Percentiles rank a stretch among this genome's conserved stretches.
phyloP scores from a whole-genome alignment of 176 grass and related monocot species.

The Bromus sterilis region DNA sequence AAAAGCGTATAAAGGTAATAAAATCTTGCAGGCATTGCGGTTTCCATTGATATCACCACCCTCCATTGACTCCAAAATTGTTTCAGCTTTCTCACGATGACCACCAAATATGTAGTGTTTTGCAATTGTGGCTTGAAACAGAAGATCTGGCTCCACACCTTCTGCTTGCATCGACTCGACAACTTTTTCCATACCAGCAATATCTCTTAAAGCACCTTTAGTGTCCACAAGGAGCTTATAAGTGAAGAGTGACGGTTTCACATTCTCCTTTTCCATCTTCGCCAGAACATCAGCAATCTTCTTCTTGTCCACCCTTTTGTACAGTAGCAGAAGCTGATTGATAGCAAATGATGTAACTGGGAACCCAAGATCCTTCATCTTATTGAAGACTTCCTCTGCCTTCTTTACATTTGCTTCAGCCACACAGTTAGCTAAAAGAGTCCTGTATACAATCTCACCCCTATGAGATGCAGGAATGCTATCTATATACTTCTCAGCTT shows the following conservation, averaged over 20 bases:
- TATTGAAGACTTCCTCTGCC: conserved; percentile 65
- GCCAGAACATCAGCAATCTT: conserved; percentile 65
- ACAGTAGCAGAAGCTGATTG: conserved; percentile 77
- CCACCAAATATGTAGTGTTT: conserved; percentile 56
- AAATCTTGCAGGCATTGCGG: conserved; percentile 33
- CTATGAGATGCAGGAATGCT: conserved; percentile 52
- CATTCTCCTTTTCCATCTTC: conserved; percentile 69
- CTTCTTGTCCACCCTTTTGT: conserved; percentile 61
- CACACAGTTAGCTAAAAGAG: conserved; percentile 66
- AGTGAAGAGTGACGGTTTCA: conserved; percentile 60
- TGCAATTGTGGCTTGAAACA: conserved; percentile 40
- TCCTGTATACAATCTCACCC: conserved; percentile 59
- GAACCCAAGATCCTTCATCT: conserved; percentile 54
- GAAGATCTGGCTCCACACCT: conserved; percentile 44
- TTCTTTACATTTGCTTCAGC: conserved; percentile 35
- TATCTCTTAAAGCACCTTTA: conserved; percentile 43
- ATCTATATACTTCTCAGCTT: conserved; percentile 54
- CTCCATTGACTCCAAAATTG: conserved; percentile 45
- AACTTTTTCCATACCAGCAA: conserved; percentile 57
- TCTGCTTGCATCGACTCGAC: conserved; percentile 47
- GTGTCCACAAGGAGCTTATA: conserved; percentile 64
- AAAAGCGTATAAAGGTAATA: conserved; percentile 53
- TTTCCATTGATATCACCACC: conserved; percentile 54
- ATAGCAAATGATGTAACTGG: conserved; percentile 33
- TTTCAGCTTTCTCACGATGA: conserved; percentile 56